Base-by-base conservation (phyloP, 2,329 filamentous ascomycete species). In the Endoconidiophora laricicola region DNA sequence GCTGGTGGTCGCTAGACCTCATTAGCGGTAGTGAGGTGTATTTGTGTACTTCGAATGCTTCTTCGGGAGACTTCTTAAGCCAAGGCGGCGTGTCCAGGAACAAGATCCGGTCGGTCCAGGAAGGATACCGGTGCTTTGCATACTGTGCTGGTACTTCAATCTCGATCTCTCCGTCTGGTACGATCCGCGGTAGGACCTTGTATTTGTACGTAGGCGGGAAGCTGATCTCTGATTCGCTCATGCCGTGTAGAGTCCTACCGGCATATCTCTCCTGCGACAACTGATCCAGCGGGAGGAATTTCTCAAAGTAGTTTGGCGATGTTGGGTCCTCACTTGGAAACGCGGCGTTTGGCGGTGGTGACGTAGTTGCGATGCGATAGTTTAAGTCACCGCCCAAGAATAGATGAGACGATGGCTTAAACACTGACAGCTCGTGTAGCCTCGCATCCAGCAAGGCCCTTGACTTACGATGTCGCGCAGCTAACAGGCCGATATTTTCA, bases 201-300 rank as follows among this genome's bases (percentile, higher is more conserved):
- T 91, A 93, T 64, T 98, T 98, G 70, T 98, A 98, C 0, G 91
- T 95, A 0, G 91, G 91, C 1, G 87, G 83, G 59, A 96, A 98
- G 3, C 63, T 65, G 52, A 96, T 78, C 1, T 73, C 68, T 1
- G 79, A 75, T 65, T 98, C 91, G 7, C 68, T 66, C 33, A 98
- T 68, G 3, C 85, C 81, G 55, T 96, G 87, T 22, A 94, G 67
- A 2, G 84, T 86, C 14, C 79, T 73, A 0, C 79, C 78, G 1
- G 79, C 78, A 3, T 64, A 64, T 48, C 76, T 77, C 64, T 96
- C 87, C 44, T 75, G 71, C 2, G 69, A 79, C 20, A 96, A 73
- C 65, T 98, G 91, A 63, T 98, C 91, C 2, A 77, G 68, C 26
- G 72, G 64, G 38, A 94, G 71, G 52, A 93, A 79, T 18, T 71